Base-by-base conservation (phyloP, 1,284 basidiomycete genomes). In the Rhodotorula sp. region DNA sequence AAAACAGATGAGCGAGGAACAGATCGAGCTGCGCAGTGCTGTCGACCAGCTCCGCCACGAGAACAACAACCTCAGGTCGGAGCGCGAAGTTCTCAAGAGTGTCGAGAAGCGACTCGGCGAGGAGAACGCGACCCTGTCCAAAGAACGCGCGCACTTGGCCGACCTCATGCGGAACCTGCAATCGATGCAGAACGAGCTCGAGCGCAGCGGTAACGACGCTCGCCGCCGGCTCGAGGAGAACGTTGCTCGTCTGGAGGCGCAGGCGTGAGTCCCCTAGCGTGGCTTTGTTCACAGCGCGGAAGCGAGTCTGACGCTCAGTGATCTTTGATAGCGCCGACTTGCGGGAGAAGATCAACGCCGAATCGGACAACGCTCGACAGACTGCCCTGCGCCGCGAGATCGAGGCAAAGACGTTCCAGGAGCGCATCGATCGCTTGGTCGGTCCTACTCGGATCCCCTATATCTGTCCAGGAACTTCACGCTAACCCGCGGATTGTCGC, bases 11-110 rank as follows among this genome's bases (percentile, higher is more conserved):
- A 82, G 86, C 17, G 88, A 90, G 66, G 88, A 91, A 64, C 80
- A 90, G 18, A 80, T 86, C 51, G 80, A 83, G 29, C 83, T 87
- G 4, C 86, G 85, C 68, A 82, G 84, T 46, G 83, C 84, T 20
- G 80, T 88, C 42, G 91, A 93, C 69, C 87, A 89, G 68, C 82
- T 92, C 51, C 87, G 91, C 10, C 92, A 90, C 75, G 93, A 96
- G 78, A 86, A 85, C 70, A 89, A 91, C 1, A 93, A 90, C 77
- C 85, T 95, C 45, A 87, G 89, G 44, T 92, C 93, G 0, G 95
- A 97, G 84, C 93, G 92, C 83, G 89, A 89, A 77, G 90, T 94
- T 55, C 93, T 90, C 89, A 90, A 91, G 91, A 87, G 86, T 72
- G 85, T 90, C 22, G 90, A 95, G 84, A 79, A 78, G 53, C 87